Base-by-base conservation (phyloP, 352 stramenopile species). In the Globisporangium mamillatum region DNA sequence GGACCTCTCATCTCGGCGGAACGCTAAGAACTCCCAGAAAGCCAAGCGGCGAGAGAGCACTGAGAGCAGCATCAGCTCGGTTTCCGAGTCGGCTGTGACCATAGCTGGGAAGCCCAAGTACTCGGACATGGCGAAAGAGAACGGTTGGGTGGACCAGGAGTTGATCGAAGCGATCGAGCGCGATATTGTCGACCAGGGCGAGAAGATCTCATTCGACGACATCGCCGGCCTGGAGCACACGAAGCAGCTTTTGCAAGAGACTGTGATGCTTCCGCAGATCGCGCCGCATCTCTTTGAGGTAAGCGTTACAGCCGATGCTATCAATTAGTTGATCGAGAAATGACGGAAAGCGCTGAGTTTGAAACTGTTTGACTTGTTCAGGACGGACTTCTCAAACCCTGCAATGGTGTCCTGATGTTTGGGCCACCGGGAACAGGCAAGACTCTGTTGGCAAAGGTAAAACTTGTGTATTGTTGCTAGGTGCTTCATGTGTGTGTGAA, bases 391-490 rank as follows among this genome's bases (percentile, higher is more conserved):
- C 74, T 93, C 3, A 94, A 93, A 58, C 84, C 86, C 10, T 94
- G 86, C 66, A 95, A 87, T 27, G 88, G 88, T 3, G 81, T 95
- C 20, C 72, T 95, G 20, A 92, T 95, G 82, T 95, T 95, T 73
- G 88, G 91, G 0, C 92, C 91, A 5, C 92, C 92, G 4, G 92
- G 92, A 66, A 98, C 91, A 32, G 92, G 92, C 61, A 97, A 98
- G 72, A 98, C 92, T 10, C 70, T 98, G 32, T 71, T 97, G 16
- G 87, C 90, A 10, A 94, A 95, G 56, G 56, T 62, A n/a, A 9
- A 50, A 10, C 2, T 44, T 61, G 9, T 1, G 20, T 16, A 8
- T 1, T n/a, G 1, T 60, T 5, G 5, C 1, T 27, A 27, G 27
- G 16, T 61, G 55, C 14, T 61, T 20, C 10, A 27, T 14, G 6